These are phyloP conservation scores for Ceratobasidium sp. DNA, from an alignment of 1,284 basidiomycete species.

Conservation along the genomic window DNA sequence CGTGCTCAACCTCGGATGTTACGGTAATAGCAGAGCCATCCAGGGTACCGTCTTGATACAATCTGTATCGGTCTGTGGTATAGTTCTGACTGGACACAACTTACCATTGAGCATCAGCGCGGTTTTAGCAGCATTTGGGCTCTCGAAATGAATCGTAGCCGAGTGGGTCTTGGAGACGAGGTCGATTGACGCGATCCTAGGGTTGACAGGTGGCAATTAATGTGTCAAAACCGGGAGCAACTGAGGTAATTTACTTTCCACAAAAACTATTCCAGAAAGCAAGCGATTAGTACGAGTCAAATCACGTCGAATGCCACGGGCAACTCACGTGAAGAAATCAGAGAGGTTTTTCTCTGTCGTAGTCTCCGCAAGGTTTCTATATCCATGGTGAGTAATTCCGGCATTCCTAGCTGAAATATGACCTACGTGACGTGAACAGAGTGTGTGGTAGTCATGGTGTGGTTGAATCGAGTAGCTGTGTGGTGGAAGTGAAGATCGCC, in stretches of 20 bases:
- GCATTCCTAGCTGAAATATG: too few species aligned
- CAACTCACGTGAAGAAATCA: slow-evolving; percentile 76
- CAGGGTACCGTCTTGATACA: slow-evolving; percentile 59
- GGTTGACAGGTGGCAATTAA: slow-evolving; percentile 18
- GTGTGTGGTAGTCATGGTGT: slow-evolving; percentile 24
- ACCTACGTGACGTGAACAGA: slow-evolving; percentile 36
- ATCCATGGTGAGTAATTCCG: not conserved
- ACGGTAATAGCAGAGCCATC: slow-evolving; percentile 67
- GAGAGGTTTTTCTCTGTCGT: slow-evolving; percentile 67
- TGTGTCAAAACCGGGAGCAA: slow-evolving; percentile 1
- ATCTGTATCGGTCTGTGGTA: not conserved
- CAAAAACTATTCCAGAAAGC: slow-evolving; percentile 63
- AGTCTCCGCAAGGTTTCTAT: slow-evolving; percentile 57
- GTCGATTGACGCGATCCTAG: slow-evolving; percentile 64
- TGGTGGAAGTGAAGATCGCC: slow-evolving; percentile 25
- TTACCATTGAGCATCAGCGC: slow-evolving; percentile 70
- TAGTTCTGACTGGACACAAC: not conserved
- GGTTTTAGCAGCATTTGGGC: slow-evolving; percentile 76
- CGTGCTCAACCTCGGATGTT: slow-evolving; percentile 65
- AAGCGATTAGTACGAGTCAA: slow-evolving; percentile 38
- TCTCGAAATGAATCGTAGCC: slow-evolving; percentile 74
- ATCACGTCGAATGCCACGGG: slow-evolving; percentile 36
- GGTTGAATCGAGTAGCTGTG: not conserved
- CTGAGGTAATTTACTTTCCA: slow-evolving; percentile 61
- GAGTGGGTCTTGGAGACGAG: slow-evolving; percentile 51